A percentile compares a stretch with the other conserved stretches of the same genome.
phyloP scores from a whole-genome alignment of 208 protist genomes.

The Acanthamoeba culbertsoni region DNA sequence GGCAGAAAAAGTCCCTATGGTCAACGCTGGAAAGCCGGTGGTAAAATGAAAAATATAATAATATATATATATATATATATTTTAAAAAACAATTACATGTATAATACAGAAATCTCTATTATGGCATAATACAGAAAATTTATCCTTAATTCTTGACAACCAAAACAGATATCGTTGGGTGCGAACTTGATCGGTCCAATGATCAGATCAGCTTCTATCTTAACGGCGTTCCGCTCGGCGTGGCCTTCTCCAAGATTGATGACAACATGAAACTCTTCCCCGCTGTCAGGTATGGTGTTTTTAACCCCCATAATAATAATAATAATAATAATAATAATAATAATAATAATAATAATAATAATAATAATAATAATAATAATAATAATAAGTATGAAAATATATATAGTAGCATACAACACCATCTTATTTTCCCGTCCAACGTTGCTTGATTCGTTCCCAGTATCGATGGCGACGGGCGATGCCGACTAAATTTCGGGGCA shows the following conservation, averaged over 20 bases:
- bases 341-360: background rate
- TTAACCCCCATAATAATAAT: background rate
- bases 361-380: background rate
- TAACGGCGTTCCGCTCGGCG: background rate
- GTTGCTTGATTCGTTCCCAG: background rate
- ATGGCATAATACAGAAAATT: background rate
- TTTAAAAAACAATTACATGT: background rate
- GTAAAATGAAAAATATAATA: background rate
- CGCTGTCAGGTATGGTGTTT: background rate
- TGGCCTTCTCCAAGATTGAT: background rate
- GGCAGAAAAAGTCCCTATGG: background rate
- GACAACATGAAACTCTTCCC: background rate
- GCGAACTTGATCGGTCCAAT: background rate
- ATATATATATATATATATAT: background rate
- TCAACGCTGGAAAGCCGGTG: background rate
- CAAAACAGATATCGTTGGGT: background rate
- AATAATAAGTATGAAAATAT: background rate
- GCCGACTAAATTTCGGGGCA: background rate
- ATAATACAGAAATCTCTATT: background rate
- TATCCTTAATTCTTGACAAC: background rate
- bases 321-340: background rate
- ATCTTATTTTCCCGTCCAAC: background rate
- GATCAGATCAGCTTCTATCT: background rate
- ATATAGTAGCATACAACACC: background rate
- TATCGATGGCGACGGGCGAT: background rate